These are phyloP conservation scores for Spiraea crenata DNA, from an alignment of 331 rosid species.

Conservation along the genomic window DNA sequence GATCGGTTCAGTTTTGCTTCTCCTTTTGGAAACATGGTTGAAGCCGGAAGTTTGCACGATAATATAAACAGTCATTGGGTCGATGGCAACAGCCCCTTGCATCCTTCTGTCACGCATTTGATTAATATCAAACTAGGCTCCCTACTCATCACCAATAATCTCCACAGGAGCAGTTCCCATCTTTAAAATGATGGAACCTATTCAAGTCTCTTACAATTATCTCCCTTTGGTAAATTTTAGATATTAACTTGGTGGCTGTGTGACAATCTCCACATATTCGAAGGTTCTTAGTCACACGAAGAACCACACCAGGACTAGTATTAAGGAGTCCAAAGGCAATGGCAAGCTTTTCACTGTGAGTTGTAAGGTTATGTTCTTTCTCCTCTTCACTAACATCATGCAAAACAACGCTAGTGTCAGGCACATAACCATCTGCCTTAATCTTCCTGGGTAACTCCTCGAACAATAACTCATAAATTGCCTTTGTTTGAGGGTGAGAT, in stretches of 20 bases:
- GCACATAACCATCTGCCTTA: slow-evolving; percentile 32
- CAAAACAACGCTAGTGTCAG: slow-evolving; percentile 30
- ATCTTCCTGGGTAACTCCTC: slow-evolving; percentile 27
- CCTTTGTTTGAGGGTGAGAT: slow-evolving; percentile 32
- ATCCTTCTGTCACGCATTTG: neutral
- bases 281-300: slow-evolving; percentile 34
- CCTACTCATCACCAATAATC: slow-evolving; percentile 32
- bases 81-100: neutral
- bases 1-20: neutral
- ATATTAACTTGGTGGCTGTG: slow-evolving; percentile 24
- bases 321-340: slow-evolving; percentile 35
- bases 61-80: neutral
- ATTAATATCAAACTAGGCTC: neutral
- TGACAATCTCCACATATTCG: slow-evolving; percentile 43
- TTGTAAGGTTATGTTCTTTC: slow-evolving; percentile 31
- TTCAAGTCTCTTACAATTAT: slow-evolving; percentile 31
- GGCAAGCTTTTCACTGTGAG: slow-evolving; percentile 41
- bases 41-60: neutral
- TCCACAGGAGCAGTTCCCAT: slow-evolving; percentile 30
- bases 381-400: slow-evolving; percentile 42
- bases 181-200: slow-evolving; percentile 33
- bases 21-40: neutral
- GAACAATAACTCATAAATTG: slow-evolving; percentile 27
- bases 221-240: slow-evolving; percentile 21
- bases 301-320: slow-evolving; percentile 24